These are phyloP conservation scores for Calendula officinalis DNA, from an alignment of 129 eudicot genomes.

Conservation along the genomic window DNA sequence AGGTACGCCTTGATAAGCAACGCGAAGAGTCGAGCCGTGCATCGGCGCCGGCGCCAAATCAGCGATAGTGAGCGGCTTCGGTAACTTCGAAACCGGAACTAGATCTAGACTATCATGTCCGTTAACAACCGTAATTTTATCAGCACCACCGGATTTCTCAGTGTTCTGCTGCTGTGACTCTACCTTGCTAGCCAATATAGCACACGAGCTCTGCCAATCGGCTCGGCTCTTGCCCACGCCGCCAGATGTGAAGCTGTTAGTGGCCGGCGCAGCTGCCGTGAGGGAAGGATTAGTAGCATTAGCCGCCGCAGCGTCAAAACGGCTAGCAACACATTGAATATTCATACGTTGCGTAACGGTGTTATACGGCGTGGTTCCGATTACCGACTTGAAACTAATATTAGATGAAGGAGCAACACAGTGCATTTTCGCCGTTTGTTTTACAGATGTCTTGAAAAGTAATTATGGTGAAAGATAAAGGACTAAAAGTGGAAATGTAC, in stretches of 20 bases:
- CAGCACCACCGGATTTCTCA: conserved; percentile 40
- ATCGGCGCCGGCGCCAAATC: conserved; percentile 90
- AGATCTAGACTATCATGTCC: conserved; percentile 60
- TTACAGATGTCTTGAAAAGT: conserved; percentile 5
- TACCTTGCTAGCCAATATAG: conserved; percentile 83
- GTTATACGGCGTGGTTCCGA: conserved; percentile 22
- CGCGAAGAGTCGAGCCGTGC: conserved; percentile 87
- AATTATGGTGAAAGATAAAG: not conserved
- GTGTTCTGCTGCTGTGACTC: conserved; percentile 61
- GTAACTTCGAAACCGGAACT: conserved; percentile 53
- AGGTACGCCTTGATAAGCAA: conserved; percentile 95
- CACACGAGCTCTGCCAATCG: conserved; percentile 96
- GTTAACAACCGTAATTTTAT: conserved; percentile 49
- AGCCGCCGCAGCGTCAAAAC: conserved; percentile 40
- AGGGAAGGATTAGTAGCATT: conserved; percentile 8
- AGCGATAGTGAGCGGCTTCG: conserved; percentile 67
- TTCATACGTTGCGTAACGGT: conserved; percentile 25
- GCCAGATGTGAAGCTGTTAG: conserved; percentile 33
- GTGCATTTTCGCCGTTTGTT: conserved; percentile 31
- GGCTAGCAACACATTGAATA: conserved; percentile 39
- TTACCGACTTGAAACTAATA: conserved; percentile 34
- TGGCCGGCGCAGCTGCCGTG: conserved; percentile 8
- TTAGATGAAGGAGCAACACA: conserved; percentile 35
- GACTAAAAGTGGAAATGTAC: conserved; percentile 4
- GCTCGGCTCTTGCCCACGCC: conserved; percentile 52